Percentiles rank a stretch among this genome's conserved stretches.
These are phyloP conservation scores for Flaveria ramosissima DNA, from an alignment of 129 eudicot genomes.

Conservation along the genomic window DNA sequence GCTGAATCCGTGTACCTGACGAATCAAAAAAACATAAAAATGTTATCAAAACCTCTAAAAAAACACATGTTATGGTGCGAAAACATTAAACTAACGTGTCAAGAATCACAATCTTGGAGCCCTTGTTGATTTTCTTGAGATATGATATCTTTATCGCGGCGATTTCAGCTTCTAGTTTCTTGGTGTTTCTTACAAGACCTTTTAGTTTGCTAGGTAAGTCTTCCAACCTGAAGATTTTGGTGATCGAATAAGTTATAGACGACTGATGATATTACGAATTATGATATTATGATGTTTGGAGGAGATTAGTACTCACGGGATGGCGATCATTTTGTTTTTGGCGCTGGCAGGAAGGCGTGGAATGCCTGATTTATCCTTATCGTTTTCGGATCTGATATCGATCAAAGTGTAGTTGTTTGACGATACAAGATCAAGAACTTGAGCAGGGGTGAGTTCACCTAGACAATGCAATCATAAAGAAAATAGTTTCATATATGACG, in stretches of 20 bases:
- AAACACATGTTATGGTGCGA: not conserved
- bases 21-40: not conserved
- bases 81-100: slow-evolving; percentile 63
- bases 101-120: slow-evolving; percentile 85
- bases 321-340: slow-evolving; percentile 73
- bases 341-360: slow-evolving; percentile 95
- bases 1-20: slow-evolving; percentile 81
- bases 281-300: not conserved
- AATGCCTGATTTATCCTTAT: slow-evolving; percentile 88
- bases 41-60: not conserved
- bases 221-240: slow-evolving; percentile 62
- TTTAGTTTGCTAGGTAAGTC: slow-evolving; percentile 78
- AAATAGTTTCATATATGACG: slow-evolving; percentile 10
- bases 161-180: slow-evolving; percentile 89
- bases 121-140: slow-evolving; percentile 79
- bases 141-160: slow-evolving; percentile 87
- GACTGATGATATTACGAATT: not conserved
- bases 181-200: slow-evolving; percentile 63
- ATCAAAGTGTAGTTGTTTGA: slow-evolving; percentile 67
- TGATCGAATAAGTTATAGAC: not conserved
- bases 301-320: slow-evolving; percentile 69
- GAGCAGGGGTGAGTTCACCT: slow-evolving; percentile 92
- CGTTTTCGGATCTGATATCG: slow-evolving; percentile 92
- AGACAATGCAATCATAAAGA: slow-evolving; percentile 12
- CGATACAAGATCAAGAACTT: slow-evolving; percentile 80